A percentile compares a stretch with the other conserved stretches of the same genome.
phyloP scores from a whole-genome alignment of 164 flowering plant species.

The Pachysandra terminalis region DNA sequence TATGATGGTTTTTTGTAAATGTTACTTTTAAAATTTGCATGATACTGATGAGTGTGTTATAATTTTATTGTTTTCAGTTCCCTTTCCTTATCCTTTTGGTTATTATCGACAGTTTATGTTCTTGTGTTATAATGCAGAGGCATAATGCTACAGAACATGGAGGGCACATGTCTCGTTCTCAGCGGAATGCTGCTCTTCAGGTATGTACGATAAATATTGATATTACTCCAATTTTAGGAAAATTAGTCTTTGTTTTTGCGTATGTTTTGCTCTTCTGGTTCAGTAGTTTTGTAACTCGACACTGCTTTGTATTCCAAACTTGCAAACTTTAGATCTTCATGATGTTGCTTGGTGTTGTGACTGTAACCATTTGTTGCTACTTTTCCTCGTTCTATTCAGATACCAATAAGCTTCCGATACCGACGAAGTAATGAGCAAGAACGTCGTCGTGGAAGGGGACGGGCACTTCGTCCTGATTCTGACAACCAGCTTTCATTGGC shows the following conservation, averaged over 20 bases:
- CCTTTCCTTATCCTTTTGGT: constrained; percentile 6
- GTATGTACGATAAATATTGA: constrained; percentile 27
- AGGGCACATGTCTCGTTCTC: constrained; percentile 86
- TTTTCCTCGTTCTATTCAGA: constrained; percentile 33
- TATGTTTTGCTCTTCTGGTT: not conserved
- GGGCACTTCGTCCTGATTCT: constrained; percentile 44
- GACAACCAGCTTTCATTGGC: constrained; percentile 61
- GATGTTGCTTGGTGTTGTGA: constrained; percentile 1
- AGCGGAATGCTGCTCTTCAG: constrained; percentile 92
- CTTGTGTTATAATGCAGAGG: constrained; percentile 42
- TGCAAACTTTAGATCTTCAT: too few species aligned
- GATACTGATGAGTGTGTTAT: too few species aligned
- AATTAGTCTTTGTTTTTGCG: not conserved
- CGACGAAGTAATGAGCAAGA: constrained; percentile 56
- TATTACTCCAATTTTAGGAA: not conserved
- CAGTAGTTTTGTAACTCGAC: not conserved
- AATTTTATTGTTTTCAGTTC: not conserved
- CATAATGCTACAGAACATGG: constrained; percentile 86
- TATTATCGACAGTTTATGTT: constrained; percentile 3
- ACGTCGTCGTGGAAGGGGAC: constrained; percentile 61
- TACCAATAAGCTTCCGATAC: constrained; percentile 85
- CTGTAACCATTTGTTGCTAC: not conserved
- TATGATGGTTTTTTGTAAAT: not conserved
- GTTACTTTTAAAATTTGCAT: too few species aligned
- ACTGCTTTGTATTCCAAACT: not conserved